Evolutionary conservation across 2,329 filamentous ascomycete genomes (phyloP), one percentile per base, ranked within the genome.

Genomic region (Celoporthe dispersa): DNA sequence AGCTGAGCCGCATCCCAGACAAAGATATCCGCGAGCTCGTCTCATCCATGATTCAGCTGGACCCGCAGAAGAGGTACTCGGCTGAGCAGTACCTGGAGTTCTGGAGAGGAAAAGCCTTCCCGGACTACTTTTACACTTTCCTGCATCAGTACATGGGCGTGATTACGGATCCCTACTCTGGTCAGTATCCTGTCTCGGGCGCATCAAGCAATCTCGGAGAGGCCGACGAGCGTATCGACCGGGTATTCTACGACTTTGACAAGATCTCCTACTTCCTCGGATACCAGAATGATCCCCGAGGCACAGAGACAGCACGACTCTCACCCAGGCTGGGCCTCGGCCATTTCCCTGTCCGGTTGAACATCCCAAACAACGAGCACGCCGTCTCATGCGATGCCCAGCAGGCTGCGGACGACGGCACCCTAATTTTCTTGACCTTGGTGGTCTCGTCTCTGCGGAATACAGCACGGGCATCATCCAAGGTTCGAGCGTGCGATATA

Each of bases 101-200:
- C 76, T 98, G 93, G 90, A 93, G 94, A 76, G 89, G 88, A 62
- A 98, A 95, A 77, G 93, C 95, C 3, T 99, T 99, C 73, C 97
- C 96, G 0, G 89, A 93, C 70, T 99, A 99, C 81, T 99, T 99
- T 77, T 98, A 98, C 84, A 97, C 90, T 78, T 98, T 99, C 78
- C 85, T 99, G 41, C 96, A 99, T 78, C 94, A 98, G 76, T 97
- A 99, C 78, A 98, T 99, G 94, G 93, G 93, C 74, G 87, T 97
- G 68, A 93, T 99, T 72, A 98, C 96, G 4, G 94, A 98, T 78
- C 92, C 94, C 0, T 93, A 92, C 0, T 93, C 93, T 1, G 94
- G 93, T 0, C 91, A 92, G 73, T 90, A 88, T 66, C 87, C 90
- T 14, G 86, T 93, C 57, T 91, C 91, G 12, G 88, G 91, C 1